Base-by-base conservation (phyloP, 2,329 filamentous ascomycete species). In the Phoma herbarum region DNA sequence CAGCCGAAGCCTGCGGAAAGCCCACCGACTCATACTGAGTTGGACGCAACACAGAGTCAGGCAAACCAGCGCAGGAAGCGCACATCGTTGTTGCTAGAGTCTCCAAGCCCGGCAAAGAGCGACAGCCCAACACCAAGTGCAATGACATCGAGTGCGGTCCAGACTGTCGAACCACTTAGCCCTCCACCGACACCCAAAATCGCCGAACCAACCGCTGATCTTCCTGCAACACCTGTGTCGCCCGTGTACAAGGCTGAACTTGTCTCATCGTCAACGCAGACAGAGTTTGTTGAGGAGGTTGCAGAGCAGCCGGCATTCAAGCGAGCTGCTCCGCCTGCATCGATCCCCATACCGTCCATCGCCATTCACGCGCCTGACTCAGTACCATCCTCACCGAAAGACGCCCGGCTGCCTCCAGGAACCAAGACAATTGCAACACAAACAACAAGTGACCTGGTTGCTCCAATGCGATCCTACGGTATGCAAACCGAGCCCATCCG, bases 401-500 rank as follows among this genome's bases (percentile, higher is more conserved):
- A 89, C 65, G 88, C 89, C 50, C 85, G 96, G 53, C 88, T 96
- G 28, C 93, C 93, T 52, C 88, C 93, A 56, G 87, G 87, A 61
- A 89, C 87, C 7, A 97, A 93, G 75, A 92, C 92, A 76, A 88
- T 90, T 63, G 88, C 88, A 18, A 94, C 90, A 69, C 95, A 99
- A 77, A 92, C 93, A 25, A 83, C 84, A 35, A 80, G 87, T 47
- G 76, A 83, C 11, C 70, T 81, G 33, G 68, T 81, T 10, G 73
- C 77, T 25, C 75, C 80, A 18, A 81, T 82, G 65, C 80, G 79
- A 39, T 88, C 84, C 55, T 82, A 78, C 44, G 87, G 85, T 2
- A 84, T 93, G 57, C 95, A 99, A 80, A 99, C 95, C 0, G 93
- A 98, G 67, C 91, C 92, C 59, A 97, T 98, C 57, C 86, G 91